Base-by-base conservation (phyloP, 331 rosid genomes). In the Phaseolus coccineus region DNA sequence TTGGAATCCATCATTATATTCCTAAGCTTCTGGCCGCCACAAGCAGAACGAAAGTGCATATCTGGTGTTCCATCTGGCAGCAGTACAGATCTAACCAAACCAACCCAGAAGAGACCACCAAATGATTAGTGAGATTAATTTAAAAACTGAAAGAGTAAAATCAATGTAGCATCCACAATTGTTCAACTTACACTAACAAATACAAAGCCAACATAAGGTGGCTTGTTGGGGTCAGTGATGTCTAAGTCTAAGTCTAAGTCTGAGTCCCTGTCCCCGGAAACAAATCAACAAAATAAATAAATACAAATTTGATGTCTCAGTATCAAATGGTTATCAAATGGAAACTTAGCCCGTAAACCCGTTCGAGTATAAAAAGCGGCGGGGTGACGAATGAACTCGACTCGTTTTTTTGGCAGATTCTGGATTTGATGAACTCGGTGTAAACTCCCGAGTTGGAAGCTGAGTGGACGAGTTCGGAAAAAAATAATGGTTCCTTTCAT, bases 1-100 rank as follows among this genome's bases (percentile, higher is more conserved):
- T 90, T 89, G 24, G 93, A 73, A 66, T 96, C 93, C 82, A 96
- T 8, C 99, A 93, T 96, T 69, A 93, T 82, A 35, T 76, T 31
- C 83, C 98, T 91, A 44, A 95, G 98, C 71, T 85, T 93, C 88
- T 91, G 93, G 0, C 99, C 99, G 5, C 99, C 98, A 79, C 84
- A 50, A n/a, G 96, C 90, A 63, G 81, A 69, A 53, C 98, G 94
- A 71, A 79, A 87, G 56, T 93, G 98, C 13, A 93, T 84, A 78
- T 95, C 97, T 24, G 96, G 94, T 19, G 92, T 93, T 74, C 93
- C 93, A 88, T 95, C 98, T 44, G 98, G 99, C 12, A 93, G 93
- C 82, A 95, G 80, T 31, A 91, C 97, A 56, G 99, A 87, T n/a
- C 99, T 95, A 76, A 70, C 6, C 75, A 58, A 31, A 81, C 80